These are phyloP conservation scores for Myrmaecium sp. DNA, from an alignment of 2,329 filamentous ascomycete species.

Conservation along the genomic window DNA sequence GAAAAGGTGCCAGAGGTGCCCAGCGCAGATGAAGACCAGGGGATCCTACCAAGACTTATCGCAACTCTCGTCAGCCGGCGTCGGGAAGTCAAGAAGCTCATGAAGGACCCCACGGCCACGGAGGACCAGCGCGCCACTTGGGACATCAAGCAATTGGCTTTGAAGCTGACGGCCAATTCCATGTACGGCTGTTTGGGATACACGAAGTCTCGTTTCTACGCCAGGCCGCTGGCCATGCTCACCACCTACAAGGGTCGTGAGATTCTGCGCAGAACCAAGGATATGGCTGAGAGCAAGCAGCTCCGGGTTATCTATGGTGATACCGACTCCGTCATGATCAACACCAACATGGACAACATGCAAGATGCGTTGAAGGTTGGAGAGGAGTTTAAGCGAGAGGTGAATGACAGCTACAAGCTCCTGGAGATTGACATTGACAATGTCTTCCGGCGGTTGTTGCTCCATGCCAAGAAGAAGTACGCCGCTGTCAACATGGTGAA, in stretches of 20 bases:
- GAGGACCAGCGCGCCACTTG: slow-evolving; percentile 77
- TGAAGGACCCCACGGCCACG: slow-evolving; percentile 86
- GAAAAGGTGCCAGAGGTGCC: slow-evolving; percentile 83
- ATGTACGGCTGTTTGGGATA: slow-evolving; percentile 99
- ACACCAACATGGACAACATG: slow-evolving; percentile 90
- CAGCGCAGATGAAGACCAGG: slow-evolving; percentile 51
- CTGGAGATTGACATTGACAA: slow-evolving; percentile 98
- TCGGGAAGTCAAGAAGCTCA: slow-evolving; percentile 83
- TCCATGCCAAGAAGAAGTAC: slow-evolving; percentile 99
- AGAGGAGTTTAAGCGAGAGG: slow-evolving; percentile 82
- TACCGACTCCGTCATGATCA: slow-evolving; percentile 99
- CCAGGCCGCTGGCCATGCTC: slow-evolving; percentile 81
- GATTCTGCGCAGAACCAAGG: slow-evolving; percentile 90
- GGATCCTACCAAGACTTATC: slow-evolving; percentile 81
- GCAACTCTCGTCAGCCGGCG: slow-evolving; percentile 77
- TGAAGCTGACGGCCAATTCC: slow-evolving; percentile 96
- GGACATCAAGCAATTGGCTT: slow-evolving; percentile 93
- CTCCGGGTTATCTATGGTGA: slow-evolving; percentile 97
- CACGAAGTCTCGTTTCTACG: slow-evolving; percentile 93
- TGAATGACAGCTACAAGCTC: slow-evolving; percentile 84
- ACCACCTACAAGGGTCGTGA: slow-evolving; percentile 96
- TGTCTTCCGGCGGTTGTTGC: slow-evolving; percentile 76
- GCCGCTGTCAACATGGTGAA: slow-evolving; percentile 90
- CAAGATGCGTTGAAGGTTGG: slow-evolving; percentile 82
- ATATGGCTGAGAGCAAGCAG: slow-evolving; percentile 77